Conservation (phyloP, 306 rosid species). For the Rosa chinensis region DNA sequence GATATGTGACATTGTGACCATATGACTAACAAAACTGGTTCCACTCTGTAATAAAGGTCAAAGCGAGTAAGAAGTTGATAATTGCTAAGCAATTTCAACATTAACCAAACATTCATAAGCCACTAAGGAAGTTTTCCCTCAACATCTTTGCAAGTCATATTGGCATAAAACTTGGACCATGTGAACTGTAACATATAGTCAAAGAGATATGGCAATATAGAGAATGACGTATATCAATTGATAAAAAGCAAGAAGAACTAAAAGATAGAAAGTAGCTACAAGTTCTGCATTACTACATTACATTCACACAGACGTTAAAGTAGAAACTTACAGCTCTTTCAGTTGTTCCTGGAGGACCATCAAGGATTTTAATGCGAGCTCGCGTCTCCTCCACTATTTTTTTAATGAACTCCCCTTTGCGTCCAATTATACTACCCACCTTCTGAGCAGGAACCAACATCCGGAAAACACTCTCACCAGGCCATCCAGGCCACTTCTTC, state of each 20-base stretch:
- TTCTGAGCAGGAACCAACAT: constrained; percentile 96
- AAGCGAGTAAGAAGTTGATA: background rate
- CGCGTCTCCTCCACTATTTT: constrained; percentile 91
- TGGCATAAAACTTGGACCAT: background rate
- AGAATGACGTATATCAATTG: background rate
- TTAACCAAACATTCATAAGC: background rate
- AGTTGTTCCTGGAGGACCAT: constrained; percentile 95
- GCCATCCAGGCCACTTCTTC: constrained; percentile 99
- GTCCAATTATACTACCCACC: constrained; percentile 98
- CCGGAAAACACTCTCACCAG: constrained; percentile 94
- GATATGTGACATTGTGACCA: background rate
- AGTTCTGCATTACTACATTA: background rate
- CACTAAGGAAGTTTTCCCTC: background rate
- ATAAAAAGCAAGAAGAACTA: background rate
- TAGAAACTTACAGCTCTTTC: constrained; percentile 91
- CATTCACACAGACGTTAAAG: constrained; percentile 5
- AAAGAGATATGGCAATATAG: background rate
- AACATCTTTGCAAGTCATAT: background rate
- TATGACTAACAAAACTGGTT: background rate
- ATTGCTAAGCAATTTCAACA: background rate
- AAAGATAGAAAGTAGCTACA: background rate
- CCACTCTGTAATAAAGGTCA: constrained; percentile 5
- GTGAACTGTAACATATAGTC: background rate
- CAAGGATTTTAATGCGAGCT: constrained; percentile 95
- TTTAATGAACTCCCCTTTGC: constrained; percentile 92